Conservation (phyloP, 2,329 filamentous ascomycete species). For the Clonostachys byssicola region DNA sequence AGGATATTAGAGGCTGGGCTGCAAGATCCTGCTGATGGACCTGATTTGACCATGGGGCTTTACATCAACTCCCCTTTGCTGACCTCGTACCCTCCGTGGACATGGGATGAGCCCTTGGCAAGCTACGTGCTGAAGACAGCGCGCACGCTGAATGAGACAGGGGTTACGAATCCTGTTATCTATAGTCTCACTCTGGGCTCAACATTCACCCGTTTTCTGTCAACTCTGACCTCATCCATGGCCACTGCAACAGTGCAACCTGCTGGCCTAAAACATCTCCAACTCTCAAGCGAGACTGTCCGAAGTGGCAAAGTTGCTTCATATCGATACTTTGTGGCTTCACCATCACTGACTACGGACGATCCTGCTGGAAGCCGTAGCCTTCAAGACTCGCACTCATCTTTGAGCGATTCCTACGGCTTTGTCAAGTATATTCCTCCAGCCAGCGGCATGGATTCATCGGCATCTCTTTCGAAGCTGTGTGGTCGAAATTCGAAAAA, state of each 20-base stretch:
- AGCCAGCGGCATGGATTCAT: too few species aligned
- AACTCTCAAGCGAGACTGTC: slow-evolving; percentile 26
- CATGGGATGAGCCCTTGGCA: slow-evolving; percentile 24
- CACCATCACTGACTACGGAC: background rate
- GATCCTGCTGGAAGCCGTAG: background rate
- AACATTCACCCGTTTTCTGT: slow-evolving; percentile 28
- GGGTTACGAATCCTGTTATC: slow-evolving; percentile 28
- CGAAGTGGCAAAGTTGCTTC: slow-evolving; percentile 29
- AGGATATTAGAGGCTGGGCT: background rate
- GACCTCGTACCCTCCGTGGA: slow-evolving; percentile 15
- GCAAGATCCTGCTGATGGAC: background rate
- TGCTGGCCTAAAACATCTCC: slow-evolving; percentile 20
- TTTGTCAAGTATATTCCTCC: too few species aligned
- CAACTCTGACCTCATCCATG: slow-evolving; percentile 27
- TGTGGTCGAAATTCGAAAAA: too few species aligned
- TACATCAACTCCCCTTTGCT: background rate
- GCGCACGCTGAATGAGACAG: slow-evolving; percentile 15
- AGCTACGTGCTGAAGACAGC: slow-evolving; percentile 21
- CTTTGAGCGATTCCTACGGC: too few species aligned
- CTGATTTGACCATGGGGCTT: background rate
- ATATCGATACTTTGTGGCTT: slow-evolving; percentile 19
- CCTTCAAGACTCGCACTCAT: too few species aligned
- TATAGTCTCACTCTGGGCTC: slow-evolving; percentile 27
- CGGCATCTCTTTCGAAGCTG: too few species aligned
- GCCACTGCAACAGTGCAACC: slow-evolving; percentile 24